These are phyloP conservation scores for Exophiala oligosperma DNA, from an alignment of 2,329 filamentous ascomycete genomes.

Conservation along the genomic window DNA sequence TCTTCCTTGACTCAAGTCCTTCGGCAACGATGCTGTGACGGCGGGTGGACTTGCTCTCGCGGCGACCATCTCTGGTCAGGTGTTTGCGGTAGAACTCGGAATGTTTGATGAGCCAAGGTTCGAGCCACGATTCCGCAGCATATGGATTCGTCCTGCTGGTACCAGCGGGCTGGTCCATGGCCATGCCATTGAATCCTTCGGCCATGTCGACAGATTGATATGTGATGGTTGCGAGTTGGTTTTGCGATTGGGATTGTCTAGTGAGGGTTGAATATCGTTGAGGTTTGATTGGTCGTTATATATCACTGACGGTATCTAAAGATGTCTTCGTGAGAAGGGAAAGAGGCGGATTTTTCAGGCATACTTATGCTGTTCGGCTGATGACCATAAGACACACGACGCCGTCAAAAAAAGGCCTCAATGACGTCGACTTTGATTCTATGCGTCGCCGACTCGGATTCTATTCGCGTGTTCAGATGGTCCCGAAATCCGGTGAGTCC, in stretches of 20 bases:
- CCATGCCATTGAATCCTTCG: slow-evolving; percentile 20
- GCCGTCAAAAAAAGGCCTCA: slow-evolving; percentile 1
- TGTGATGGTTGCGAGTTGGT: background rate
- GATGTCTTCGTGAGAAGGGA: background rate
- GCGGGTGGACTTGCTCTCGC: slow-evolving; percentile 21
- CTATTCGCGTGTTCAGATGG: slow-evolving; percentile 3
- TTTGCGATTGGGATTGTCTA: background rate
- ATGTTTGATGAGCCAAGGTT: slow-evolving; percentile 28
- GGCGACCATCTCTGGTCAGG: slow-evolving; percentile 18
- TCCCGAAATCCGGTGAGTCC: slow-evolving; percentile 1
- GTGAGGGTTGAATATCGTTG: background rate
- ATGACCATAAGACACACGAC: background rate
- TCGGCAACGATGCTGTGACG: slow-evolving; percentile 22
- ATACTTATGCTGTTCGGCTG: slow-evolving; percentile 21
- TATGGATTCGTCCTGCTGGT: slow-evolving; percentile 17
- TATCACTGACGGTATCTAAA: background rate
- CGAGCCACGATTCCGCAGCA: slow-evolving; percentile 26
- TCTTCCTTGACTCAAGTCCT: slow-evolving; percentile 22
- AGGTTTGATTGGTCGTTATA: background rate
- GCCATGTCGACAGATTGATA: slow-evolving; percentile 16
- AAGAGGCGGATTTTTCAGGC: slow-evolving; percentile 1
- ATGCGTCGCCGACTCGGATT: background rate
- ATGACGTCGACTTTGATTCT: slow-evolving; percentile 13
- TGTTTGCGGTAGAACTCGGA: slow-evolving; percentile 28
- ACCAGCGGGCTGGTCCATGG: slow-evolving; percentile 24